phyloP scores from a whole-genome alignment of 495 filamentous ascomycete species.

The Tuber aestivum region DNA sequence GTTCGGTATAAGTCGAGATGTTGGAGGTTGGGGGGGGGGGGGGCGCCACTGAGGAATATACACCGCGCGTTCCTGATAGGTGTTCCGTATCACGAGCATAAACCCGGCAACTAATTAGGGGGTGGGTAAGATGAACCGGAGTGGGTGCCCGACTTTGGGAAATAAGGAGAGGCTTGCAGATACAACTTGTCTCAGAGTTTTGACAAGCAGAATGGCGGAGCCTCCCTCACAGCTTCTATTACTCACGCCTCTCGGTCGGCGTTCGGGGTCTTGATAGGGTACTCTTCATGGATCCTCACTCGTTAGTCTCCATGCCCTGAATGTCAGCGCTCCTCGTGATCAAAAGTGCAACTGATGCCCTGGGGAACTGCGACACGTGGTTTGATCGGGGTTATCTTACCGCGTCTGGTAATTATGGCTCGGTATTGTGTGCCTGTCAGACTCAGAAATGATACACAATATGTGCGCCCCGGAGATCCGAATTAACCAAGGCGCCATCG shows the following conservation, averaged over 20 bases:
- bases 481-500: neutral
- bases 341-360: neutral
- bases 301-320: neutral
- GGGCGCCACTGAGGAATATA: neutral
- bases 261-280: neutral
- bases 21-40: neutral
- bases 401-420: conserved; percentile 6
- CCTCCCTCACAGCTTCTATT: neutral
- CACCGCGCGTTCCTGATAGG: neutral
- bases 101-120: neutral
- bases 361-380: conserved; percentile 29
- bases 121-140: neutral
- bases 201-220: neutral
- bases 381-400: conserved; percentile 6
- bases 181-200: neutral
- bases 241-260: neutral
- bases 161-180: neutral
- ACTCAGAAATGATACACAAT: conserved; percentile 3
- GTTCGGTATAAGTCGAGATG: neutral
- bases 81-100: neutral
- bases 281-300: neutral
- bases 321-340: neutral
- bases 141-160: neutral
- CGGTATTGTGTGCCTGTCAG: neutral
- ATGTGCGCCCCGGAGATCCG: neutral